Evolutionary conservation across 805 yeast species (phyloP).

Genomic region (Clavispora carvajalis): DNA sequence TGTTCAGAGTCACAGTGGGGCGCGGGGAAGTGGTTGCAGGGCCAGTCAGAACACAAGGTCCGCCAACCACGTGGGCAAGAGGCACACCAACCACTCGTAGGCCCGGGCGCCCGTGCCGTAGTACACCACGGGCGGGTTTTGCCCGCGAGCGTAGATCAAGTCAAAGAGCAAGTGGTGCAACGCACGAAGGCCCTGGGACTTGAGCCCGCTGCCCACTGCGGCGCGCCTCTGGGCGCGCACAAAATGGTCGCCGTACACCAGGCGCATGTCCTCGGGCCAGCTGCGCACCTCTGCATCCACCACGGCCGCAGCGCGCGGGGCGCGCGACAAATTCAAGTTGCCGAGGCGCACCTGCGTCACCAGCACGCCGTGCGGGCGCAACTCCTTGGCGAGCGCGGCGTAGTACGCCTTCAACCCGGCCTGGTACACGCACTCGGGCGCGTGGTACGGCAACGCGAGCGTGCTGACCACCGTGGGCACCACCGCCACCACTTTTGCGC

Average conservation of each 20-base stretch:
- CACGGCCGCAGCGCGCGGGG: conserved; percentile 20
- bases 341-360: conserved; percentile 40
- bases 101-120: conserved; percentile 40
- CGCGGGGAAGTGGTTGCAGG: neutral
- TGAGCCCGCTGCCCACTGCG: conserved; percentile 27
- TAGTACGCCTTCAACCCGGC: conserved; percentile 37
- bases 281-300: conserved; percentile 33
- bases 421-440: conserved; percentile 54
- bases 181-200: conserved; percentile 22
- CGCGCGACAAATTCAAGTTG: conserved; percentile 27
- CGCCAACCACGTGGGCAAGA: conserved; percentile 29
- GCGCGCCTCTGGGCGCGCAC: conserved; percentile 25
- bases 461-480: conserved; percentile 54
- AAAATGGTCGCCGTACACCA: conserved; percentile 28
- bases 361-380: conserved; percentile 28
- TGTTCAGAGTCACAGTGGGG: no score
- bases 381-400: conserved; percentile 30
- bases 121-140: conserved; percentile 29
- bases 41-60: conserved; percentile 7
- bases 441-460: conserved; percentile 55
- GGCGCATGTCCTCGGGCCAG: conserved; percentile 34
- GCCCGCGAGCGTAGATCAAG: conserved; percentile 21
- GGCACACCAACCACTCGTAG: conserved; percentile 24
- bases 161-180: conserved; percentile 38
- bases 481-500: conserved; percentile 42